Evolutionary conservation across 352 stramenopile genomes (phyloP).

Genomic region (Globisporangium recalcitrans): DNA sequence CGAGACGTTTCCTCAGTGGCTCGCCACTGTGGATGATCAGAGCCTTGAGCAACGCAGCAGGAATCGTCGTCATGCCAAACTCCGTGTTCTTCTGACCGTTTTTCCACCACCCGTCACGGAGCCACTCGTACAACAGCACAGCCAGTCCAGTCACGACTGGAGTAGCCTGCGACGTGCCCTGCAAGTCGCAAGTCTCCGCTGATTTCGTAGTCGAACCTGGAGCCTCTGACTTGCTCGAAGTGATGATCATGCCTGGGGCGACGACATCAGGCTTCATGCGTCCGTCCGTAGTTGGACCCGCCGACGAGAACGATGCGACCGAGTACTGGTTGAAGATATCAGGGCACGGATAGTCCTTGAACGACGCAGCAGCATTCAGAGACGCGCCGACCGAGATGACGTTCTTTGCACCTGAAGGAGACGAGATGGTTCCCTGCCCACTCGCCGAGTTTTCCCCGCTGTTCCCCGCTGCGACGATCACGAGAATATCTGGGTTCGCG

Average conservation of each 20-base stretch:
- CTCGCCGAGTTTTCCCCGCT: constrained; percentile 60
- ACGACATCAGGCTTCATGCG: constrained; percentile 87
- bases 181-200: constrained; percentile 53
- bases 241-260: constrained; percentile 74
- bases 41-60: constrained; percentile 74
- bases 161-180: constrained; percentile 75
- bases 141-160: constrained; percentile 69
- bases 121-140: constrained; percentile 72
- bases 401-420: constrained; percentile 78
- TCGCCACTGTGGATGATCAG: constrained; percentile 76
- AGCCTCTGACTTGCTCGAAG: constrained; percentile 62
- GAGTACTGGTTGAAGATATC: constrained; percentile 67
- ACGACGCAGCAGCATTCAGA: constrained; percentile 53
- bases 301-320: constrained; percentile 80
- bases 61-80: constrained; percentile 53
- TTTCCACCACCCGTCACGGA: constrained; percentile 79
- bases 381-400: constrained; percentile 80
- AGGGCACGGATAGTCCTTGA: constrained; percentile 40
- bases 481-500: constrained; percentile 76
- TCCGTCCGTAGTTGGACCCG: constrained; percentile 73
- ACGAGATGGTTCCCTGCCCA: constrained; percentile 68
- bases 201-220: constrained; percentile 53
- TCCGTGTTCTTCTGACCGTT: constrained; percentile 42
- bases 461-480: constrained; percentile 88
- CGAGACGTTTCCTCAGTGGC: constrained; percentile 44